Base-by-base conservation (phyloP, 768 basidiomycete species). In the Cubamyces lactineus region DNA sequence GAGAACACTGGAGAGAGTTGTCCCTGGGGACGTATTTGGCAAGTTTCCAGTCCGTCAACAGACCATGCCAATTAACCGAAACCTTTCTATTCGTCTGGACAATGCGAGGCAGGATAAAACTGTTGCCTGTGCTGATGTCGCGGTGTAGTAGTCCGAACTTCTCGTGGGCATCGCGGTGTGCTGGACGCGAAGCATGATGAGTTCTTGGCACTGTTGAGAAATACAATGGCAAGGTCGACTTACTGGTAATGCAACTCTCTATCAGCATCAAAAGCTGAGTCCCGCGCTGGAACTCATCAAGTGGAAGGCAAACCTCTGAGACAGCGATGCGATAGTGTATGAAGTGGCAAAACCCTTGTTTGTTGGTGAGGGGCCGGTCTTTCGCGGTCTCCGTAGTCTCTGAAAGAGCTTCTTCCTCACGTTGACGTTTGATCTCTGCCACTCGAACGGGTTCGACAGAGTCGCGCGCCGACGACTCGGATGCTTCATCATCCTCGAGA, bases 281-380 rank as follows among this genome's bases (percentile, higher is more conserved):
- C 2, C 24, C n/a, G 7, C 11, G 34, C 7, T 16, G n/a, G 17
- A 53, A 62, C 3, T 40, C 40, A 0, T 23, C 30, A 1, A 62
- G 34, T 8, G 61, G 57, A 1, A 53, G 46, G 43, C 57, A 62
- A 6, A 66, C 57, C 42, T 66, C 57, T 11, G 58, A 15, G 7
- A 59, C 47, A 7, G 45, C 60, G 23, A 66, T 46, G 23, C 65
- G 61, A 38, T 62, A 66, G 28, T 66, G 65, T 6, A 34, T 39
- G 51, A 34, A 45, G 53, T 28, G 28, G 28, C 28, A 28, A 3
- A 28, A 28, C 3, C 28, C 28, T 28, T 28, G 28, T 28, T 28
- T 28, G 28, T 3, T 28, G 4, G 28, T 28, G 28, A 34, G 34
- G 34, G 7, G 28, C 28, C 7, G 28, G 7, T 28, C 28, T 28